A percentile compares a stretch with the other conserved stretches of the same genome.
Conservation (phyloP, 441 rosid genomes). For the Flueggea neowawraea region DNA sequence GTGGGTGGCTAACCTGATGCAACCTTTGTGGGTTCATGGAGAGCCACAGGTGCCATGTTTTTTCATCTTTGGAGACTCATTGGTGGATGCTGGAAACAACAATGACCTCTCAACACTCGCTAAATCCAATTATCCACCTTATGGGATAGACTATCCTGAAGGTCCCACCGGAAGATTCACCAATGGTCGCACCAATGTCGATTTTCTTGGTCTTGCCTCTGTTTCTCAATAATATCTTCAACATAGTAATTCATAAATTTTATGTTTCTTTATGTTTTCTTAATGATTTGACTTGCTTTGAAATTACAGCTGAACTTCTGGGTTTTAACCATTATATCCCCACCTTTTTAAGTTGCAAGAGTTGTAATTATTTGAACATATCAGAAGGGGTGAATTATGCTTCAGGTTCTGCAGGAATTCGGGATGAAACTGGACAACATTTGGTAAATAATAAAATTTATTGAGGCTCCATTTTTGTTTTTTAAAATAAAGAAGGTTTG, state of each 20-base stretch:
- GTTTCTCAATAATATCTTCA: neutral
- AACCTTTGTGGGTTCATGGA: neutral
- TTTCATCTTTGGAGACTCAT: conserved; percentile 25
- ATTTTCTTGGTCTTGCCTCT: conserved; percentile 10
- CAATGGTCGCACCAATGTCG: conserved; percentile 21
- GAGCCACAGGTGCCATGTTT: conserved; percentile 19
- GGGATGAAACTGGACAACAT: conserved; percentile 58
- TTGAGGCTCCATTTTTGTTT: no score
- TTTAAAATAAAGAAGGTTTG: no score
- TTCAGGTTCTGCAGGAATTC: conserved; percentile 84
- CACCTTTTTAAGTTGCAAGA: conserved; percentile 45
- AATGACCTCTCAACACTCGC: conserved; percentile 9
- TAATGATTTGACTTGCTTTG: neutral
- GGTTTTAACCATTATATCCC: conserved; percentile 49
- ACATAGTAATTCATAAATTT: neutral
- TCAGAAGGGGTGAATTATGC: conserved; percentile 76
- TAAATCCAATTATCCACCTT: conserved; percentile 16
- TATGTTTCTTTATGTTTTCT: neutral
- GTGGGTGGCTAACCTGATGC: neutral
- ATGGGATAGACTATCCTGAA: conserved; percentile 16
- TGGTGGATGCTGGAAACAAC: conserved; percentile 22
- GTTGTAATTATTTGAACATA: conserved; percentile 25
- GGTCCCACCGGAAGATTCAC: conserved; percentile 17
- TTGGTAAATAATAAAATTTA: conserved; percentile 32
- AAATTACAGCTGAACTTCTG: conserved; percentile 47